Evolutionary conservation across 306 rosid genomes (phyloP).

Genomic region (Gynostemma pentaphyllum): DNA sequence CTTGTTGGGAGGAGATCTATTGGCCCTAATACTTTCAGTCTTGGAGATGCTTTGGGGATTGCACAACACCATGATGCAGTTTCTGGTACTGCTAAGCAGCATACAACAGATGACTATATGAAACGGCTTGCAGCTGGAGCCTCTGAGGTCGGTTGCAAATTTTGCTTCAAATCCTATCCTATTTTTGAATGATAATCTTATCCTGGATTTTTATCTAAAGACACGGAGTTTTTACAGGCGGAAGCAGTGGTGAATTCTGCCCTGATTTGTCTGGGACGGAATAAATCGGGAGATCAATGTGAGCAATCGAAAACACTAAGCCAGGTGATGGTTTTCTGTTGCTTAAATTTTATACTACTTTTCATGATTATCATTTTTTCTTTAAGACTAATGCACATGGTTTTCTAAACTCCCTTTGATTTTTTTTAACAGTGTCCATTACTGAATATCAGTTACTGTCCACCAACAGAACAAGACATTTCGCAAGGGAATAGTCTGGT

Average conservation of each 20-base stretch:
- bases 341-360: neutral
- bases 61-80: conserved; percentile 89
- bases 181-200: neutral
- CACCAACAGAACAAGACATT: conserved; percentile 59
- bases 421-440: conserved; percentile 57
- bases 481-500: conserved; percentile 65
- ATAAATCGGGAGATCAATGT: conserved; percentile 30
- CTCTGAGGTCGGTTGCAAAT: conserved; percentile 56
- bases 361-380: neutral
- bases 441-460: conserved; percentile 86
- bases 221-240: conserved; percentile 33
- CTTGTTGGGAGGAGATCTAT: conserved; percentile 36
- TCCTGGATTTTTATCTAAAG: neutral
- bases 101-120: conserved; percentile 78
- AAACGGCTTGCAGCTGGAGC: conserved; percentile 68
- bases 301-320: conserved; percentile 22
- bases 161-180: too few species aligned
- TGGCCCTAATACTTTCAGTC: conserved; percentile 25
- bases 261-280: conserved; percentile 43
- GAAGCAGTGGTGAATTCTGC: conserved; percentile 64
- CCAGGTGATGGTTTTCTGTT: conserved; percentile 37
- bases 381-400: neutral
- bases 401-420: neutral
- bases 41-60: conserved; percentile 78
- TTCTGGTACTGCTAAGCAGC: conserved; percentile 75